phyloP scores from a whole-genome alignment of 768 basidiomycete species.

The Termitomyces sp. region DNA sequence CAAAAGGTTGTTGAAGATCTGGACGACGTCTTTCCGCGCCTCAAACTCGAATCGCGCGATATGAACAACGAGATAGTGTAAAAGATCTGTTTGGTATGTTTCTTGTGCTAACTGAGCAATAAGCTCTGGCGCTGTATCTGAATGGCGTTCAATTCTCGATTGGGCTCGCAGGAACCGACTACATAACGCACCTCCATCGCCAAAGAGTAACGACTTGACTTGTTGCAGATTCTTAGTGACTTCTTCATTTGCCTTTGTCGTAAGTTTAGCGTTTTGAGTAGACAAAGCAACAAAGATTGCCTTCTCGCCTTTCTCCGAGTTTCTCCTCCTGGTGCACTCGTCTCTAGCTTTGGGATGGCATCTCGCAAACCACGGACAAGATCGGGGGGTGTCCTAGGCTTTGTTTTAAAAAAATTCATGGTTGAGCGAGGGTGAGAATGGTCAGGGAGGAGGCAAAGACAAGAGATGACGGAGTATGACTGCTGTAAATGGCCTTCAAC shows the following conservation, averaged over 20 bases:
- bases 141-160: conserved; percentile 2
- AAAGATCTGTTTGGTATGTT: conserved; percentile 86
- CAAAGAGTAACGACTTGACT: conserved; percentile 83
- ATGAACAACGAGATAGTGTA: conserved; percentile 76
- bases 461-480: conserved; percentile 6
- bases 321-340: conserved; percentile 71
- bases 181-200: conserved; percentile 76
- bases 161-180: not conserved
- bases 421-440: not conserved
- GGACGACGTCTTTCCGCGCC: conserved; percentile 80
- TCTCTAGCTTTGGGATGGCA: conserved; percentile 73
- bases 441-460: not conserved
- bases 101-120: conserved; percentile 96
- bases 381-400: conserved; percentile 83
- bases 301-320: conserved; percentile 70
- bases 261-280: not conserved
- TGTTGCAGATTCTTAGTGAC: conserved; percentile 86
- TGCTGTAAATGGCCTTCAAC: conserved; percentile 15
- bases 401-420: conserved; percentile 98
- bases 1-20: conserved; percentile 86
- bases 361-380: conserved; percentile 81
- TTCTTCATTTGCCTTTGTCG: conserved; percentile 77
- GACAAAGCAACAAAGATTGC: not conserved
- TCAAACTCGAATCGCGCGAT: conserved; percentile 93
- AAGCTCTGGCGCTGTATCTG: conserved; percentile 84